Evolutionary conservation across 106 monocot species (phyloP), one percentile per base, ranked within the genome.

Genomic region (Dioscorea zingiberensis): DNA sequence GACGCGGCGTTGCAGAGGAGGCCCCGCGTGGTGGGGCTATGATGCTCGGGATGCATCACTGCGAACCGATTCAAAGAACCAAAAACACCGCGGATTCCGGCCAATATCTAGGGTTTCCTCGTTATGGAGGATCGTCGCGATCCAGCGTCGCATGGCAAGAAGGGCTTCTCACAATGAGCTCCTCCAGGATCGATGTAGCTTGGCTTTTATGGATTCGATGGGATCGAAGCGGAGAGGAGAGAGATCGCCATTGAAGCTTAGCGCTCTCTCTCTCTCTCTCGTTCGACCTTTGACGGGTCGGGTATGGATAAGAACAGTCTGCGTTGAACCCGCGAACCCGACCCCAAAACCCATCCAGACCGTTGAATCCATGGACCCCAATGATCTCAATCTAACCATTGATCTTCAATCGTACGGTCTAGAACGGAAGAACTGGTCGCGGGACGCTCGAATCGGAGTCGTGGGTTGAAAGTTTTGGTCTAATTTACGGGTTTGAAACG

Each of bases 1-100:
- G 87, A 78, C 12, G 60, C 79, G 27, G 87, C 87, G 63, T 83
- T 73, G 74, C 79, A 83, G 25, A 79, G 72, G n/a, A 86, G 65
- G 23, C 72, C 78, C 69, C 76, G 65, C 23, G 82, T n/a, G 29
- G 45, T 63, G 11, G 73, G 68, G 26, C 23, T 60, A 58, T 68
- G 56, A 44, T 8, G 24, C 57, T 55, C 68, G 11, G 57, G 56
- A 19, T 30, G 13, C 68, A 57, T 57, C 56, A 13, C 44, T 14
- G 27, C 54, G n/a, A 28, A 16, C 71, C 47, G 65, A 72, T 25
- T 67, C 62, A 54, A 72, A 64, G 21, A 19, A 7, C 44, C 48
- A 47, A 58, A 22, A 27, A 21, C 19, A 27, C 0, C 51, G 17
- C 4, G 29, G 21, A 25, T 18, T 24, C 18, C 25, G 11, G 65